Conservation (phyloP, 176 grass and related monocot species). For the Olyra latifolia region DNA sequence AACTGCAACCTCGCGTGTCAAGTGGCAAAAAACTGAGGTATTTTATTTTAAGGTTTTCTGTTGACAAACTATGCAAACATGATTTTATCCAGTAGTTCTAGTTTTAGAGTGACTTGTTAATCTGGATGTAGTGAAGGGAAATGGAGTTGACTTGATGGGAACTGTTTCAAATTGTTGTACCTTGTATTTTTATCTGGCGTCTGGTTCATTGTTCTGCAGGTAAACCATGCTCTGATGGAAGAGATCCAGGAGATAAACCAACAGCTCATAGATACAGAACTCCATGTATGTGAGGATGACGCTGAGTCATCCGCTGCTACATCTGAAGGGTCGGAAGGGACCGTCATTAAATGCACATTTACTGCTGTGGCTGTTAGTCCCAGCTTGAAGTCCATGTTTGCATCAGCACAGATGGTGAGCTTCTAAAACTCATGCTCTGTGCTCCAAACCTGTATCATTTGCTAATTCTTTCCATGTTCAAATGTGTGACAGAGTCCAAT, state of each 20-base stretch:
- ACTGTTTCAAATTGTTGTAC: slow-evolving; percentile 6
- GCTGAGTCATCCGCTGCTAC: slow-evolving; percentile 53
- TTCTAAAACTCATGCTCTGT: not conserved
- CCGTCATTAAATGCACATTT: slow-evolving; percentile 89
- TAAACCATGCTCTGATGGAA: slow-evolving; percentile 72
- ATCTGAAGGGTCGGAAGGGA: slow-evolving; percentile 66
- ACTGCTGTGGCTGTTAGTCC: slow-evolving; percentile 86
- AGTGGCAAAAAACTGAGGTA: slow-evolving; percentile 80
- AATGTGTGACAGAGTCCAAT: slow-evolving; percentile 78
- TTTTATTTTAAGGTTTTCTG: slow-evolving; percentile 20
- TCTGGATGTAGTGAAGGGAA: not conserved
- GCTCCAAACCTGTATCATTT: not conserved
- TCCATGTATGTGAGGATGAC: slow-evolving; percentile 73
- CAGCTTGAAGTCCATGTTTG: slow-evolving; percentile 79
- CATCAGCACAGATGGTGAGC: slow-evolving; percentile 81
- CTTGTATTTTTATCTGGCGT: slow-evolving; percentile 13
- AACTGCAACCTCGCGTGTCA: slow-evolving; percentile 76
- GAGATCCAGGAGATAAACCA: slow-evolving; percentile 92
- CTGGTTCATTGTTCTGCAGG: slow-evolving; percentile 47
- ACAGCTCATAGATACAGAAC: slow-evolving; percentile 85
- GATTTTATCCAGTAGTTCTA: not conserved
- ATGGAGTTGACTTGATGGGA: slow-evolving; percentile 7
- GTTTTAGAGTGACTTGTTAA: not conserved
- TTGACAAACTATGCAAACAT: not conserved
- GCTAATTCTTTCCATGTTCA: slow-evolving; percentile 23